phyloP scores from a whole-genome alignment of 805 yeast genomes.

The Lachancea cidri region DNA sequence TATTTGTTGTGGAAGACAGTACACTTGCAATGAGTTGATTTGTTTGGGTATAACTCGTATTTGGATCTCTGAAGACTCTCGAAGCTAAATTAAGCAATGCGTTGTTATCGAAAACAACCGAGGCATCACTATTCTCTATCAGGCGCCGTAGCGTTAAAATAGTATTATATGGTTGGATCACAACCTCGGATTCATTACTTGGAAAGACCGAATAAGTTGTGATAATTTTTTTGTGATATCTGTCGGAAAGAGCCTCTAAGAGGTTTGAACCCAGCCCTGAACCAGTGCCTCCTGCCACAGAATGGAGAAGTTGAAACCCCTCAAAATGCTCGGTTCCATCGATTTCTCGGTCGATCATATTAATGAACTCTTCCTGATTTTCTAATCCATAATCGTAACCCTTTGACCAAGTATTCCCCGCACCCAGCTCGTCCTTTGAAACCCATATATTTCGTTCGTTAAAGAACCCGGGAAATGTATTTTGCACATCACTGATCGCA shows the following conservation, averaged over 20 bases:
- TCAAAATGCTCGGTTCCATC: slow-evolving; percentile 87
- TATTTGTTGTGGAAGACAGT: slow-evolving; percentile 78
- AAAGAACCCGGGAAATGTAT: slow-evolving; percentile 55
- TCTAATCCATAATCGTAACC: slow-evolving; percentile 75
- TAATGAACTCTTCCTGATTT: slow-evolving; percentile 67
- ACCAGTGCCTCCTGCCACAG: slow-evolving; percentile 99
- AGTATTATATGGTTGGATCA: slow-evolving; percentile 94
- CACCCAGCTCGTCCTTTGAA: slow-evolving; percentile 82
- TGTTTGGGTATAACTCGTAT: slow-evolving; percentile 69
- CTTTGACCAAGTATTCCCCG: slow-evolving; percentile 93
- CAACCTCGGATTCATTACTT: slow-evolving; percentile 81
- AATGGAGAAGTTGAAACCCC: slow-evolving; percentile 86
- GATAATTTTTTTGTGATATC: slow-evolving; percentile 74
- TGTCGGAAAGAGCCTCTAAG: slow-evolving; percentile 72
- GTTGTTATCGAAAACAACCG: slow-evolving; percentile 86
- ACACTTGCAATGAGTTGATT: slow-evolving; percentile 84
- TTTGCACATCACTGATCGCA: slow-evolving; percentile 62
- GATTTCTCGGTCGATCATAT: slow-evolving; percentile 81
- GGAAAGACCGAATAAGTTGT: slow-evolving; percentile 89
- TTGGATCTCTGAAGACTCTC: slow-evolving; percentile 47
- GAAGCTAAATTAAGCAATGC: slow-evolving; percentile 73
- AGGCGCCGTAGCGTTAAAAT: slow-evolving; percentile 75
- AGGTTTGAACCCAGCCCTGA: slow-evolving; percentile 88
- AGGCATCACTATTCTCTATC: slow-evolving; percentile 79
- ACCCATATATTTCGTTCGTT: slow-evolving; percentile 79